These are phyloP conservation scores for Elymus sibiricus DNA, from an alignment of 176 grass and related monocot genomes.

Conservation along the genomic window DNA sequence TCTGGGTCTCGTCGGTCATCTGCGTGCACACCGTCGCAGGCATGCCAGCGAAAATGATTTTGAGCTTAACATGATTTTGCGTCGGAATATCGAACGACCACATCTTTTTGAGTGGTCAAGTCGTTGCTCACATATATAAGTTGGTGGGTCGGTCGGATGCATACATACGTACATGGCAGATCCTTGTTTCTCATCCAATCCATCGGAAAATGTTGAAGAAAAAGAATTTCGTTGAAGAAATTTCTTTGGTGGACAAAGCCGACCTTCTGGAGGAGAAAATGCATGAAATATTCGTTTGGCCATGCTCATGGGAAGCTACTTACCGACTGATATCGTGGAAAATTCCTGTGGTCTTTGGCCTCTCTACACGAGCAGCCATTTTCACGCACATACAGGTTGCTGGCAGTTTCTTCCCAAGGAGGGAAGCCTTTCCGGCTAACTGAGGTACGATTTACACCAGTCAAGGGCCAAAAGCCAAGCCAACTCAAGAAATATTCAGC, in stretches of 20 bases:
- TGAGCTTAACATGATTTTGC: neutral
- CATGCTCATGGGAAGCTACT: neutral
- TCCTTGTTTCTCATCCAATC: neutral
- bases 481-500: neutral
- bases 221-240: no score
- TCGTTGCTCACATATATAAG: neutral
- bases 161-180: neutral
- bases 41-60: neutral
- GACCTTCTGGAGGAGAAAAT: neutral
- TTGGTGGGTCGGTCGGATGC: neutral
- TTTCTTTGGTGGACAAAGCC: no score
- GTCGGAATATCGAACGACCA: neutral
- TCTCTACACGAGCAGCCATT: neutral
- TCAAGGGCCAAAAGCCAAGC: no score
- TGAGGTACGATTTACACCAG: no score
- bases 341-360: neutral
- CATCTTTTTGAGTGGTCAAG: neutral
- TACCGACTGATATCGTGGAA: neutral
- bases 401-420: neutral
- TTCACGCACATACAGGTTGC: no score
- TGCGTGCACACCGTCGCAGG: conserved; percentile 5
- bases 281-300: no score
- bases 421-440: no score
- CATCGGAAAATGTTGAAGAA: no score
- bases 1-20: conserved; percentile 16